Evolutionary conservation across 1,284 basidiomycete genomes (phyloP), one percentile per base, ranked within the genome.

Genomic region (Leccinum griseonigrum): DNA sequence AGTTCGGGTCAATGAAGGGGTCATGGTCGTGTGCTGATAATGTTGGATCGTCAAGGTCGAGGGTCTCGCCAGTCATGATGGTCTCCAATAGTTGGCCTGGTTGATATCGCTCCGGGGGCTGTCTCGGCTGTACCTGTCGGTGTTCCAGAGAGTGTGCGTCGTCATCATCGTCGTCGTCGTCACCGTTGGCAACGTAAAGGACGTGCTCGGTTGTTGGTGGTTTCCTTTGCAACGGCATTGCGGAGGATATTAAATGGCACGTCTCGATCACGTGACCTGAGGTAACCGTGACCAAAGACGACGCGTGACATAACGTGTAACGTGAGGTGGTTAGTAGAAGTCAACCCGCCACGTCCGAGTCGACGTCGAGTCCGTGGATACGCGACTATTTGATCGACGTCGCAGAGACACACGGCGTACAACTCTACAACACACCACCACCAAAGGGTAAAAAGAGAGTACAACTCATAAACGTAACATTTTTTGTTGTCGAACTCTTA

Each of bases 401-500:
- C n/a, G 83, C 81, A 1, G 80, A 85, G 66, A 72, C 73, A 3
- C 70, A 81, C 64, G 86, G 85, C 5, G 79, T 76, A 8, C 72
- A 82, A 50, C 59, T 83, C 5, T 65, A 69, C 34, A 71, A 73
- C 3, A 69, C 76, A 3, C 78, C 79, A 22, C 3, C 40, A 1
- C 70, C 68, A 51, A 56, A 58, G 1, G 78, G 75, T 64, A 75
- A 72, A 55, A 81, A 75, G 63, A 85, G 78, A 64, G 82, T 81
- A 1, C 86, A 88, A 61, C 71, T 88, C 14, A 76, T 79, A 55
- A 80, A 86, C 73, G 86, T 83, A 65, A 18, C 71, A 8, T 63
- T 40, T 18, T 29, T 18, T 8, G 3, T 54, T 40, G 31, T 13
- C 46, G 13, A n/a, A 13, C 40, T 5, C 7, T 8, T 7, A 18